Base-by-base conservation (phyloP, 208 protist genomes). In the Novymonas esmeraldas region DNA sequence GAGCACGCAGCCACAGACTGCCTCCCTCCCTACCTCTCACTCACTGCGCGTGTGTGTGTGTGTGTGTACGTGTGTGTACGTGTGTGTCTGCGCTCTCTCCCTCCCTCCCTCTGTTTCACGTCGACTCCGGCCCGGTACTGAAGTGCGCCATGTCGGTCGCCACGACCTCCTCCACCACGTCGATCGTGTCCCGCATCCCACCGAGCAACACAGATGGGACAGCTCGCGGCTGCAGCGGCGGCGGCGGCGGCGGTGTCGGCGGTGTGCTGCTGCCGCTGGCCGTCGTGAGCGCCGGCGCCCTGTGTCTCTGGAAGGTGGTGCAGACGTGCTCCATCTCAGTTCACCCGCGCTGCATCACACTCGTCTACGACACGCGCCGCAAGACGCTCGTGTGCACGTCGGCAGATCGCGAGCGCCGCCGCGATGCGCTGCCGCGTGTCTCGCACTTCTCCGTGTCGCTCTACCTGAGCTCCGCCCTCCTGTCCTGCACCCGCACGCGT, bases 321-420 rank as follows among this genome's bases (percentile, higher is more conserved):
- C 75, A 82, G 48, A 75, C 70, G 11, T 95, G 87, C 67, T 76
- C 78, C 11, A 44, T 93, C 22, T 62, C 49, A 28, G 83, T 93
- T 29, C 76, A 84, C 58, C 87, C 78, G 6, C 64, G 75, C 38
- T 93, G 86, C 58, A 73, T 92, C n/a, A 84, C 84, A n/a, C 74
- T 93, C 28, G 86, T 95, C 31, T 95, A 92, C 65, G 86, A 95
- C 67, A 93, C 87, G 3, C 84, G 90, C 9, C 79, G 90, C 24
- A 79, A 81, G 33, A 70, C 81, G 5, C 72, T 92, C 14, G 64
- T 95, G 26, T 73, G 77, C 60, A 90, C 89, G 4, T 90, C 89
- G 4, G 76, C 79, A 22, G 89, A 91, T 54, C 39, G 74, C 45
- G 82, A 86, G 46, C 57, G 73, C 42, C 63, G 28, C 26, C 49